Evolutionary conservation across 2,329 filamentous ascomycete genomes (phyloP).

Genomic region (Nothophaeocryptopus gaeumannii): DNA sequence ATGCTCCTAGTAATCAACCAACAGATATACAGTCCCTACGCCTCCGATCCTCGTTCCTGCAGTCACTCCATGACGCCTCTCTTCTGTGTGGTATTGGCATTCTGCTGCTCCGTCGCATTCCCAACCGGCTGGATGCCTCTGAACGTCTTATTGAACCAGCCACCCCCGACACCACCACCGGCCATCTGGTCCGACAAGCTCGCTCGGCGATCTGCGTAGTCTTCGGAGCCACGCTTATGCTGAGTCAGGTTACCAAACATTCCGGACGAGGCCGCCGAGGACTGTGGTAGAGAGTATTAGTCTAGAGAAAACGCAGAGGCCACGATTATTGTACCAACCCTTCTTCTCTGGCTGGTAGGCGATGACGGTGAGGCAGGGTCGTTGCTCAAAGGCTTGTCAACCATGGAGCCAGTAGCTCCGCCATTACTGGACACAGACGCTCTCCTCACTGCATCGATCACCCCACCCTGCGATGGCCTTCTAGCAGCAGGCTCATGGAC

Average conservation of each 20-base stretch:
- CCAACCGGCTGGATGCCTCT: slow-evolving; percentile 17
- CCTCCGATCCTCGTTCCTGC: slow-evolving; percentile 6
- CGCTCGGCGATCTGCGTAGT: slow-evolving; percentile 31
- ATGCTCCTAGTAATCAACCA: too few relatives aligned
- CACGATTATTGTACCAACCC: too few relatives aligned
- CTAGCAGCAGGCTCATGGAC: slow-evolving; percentile 30
- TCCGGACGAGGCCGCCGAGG: slow-evolving; percentile 26
- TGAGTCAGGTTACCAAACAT: slow-evolving; percentile 30
- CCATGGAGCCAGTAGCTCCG: slow-evolving; percentile 17
- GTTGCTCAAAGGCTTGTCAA: slow-evolving; percentile 28
- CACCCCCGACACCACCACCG: slow-evolving; percentile 22
- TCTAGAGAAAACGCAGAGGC: background rate
- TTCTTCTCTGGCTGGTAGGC: slow-evolving; percentile 19
- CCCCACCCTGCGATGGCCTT: slow-evolving; percentile 18
- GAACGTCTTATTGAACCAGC: slow-evolving; percentile 33
- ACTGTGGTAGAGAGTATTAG: slow-evolving; percentile 12
- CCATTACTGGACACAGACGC: slow-evolving; percentile 26
- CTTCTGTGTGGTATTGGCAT: slow-evolving; percentile 8
- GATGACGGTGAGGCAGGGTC: slow-evolving; percentile 16
- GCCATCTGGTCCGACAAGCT: slow-evolving; percentile 26
- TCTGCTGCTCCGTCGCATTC: slow-evolving; percentile 14
- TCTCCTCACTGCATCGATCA: slow-evolving; percentile 30
- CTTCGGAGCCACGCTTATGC: slow-evolving; percentile 34
- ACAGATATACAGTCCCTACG: background rate
- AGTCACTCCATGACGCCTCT: slow-evolving; percentile 29